Evolutionary conservation across 2,329 filamentous ascomycete species (phyloP), one percentile per base, ranked within the genome.

Genomic region (Fusarium sp.): DNA sequence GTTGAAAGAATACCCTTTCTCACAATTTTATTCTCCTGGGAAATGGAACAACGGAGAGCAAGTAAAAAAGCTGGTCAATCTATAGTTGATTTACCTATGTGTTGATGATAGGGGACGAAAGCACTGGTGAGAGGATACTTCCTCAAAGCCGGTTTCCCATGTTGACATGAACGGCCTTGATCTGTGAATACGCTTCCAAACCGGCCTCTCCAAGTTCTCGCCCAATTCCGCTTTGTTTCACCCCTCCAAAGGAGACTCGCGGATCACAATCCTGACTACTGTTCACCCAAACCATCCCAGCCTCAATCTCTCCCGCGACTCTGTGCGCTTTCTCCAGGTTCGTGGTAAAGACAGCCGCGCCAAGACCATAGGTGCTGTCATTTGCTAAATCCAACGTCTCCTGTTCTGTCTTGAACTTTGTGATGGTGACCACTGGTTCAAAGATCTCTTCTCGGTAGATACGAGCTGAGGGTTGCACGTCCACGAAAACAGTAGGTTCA

Each of bases 401-500:
- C 10, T 63, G 37, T 42, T 64, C 37, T 14, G 52, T 54, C 18
- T 57, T 50, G 60, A 40, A 64, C n/a, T 11, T 35, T 9, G 52
- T 16, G 6, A 66, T 29, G 5, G 20, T 22, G 27, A 35, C 59
- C 22, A 35, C 62, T n/a, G 47, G 60, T 6, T 37, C 38, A 22
- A 67, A 67, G 37, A 58, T 50, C 16, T 64, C 60, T 18, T 64
- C 60, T 34, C 29, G 20, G 29, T 64, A 58, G 20, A 67, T 58
- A 4, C 37, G n/a, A 34, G 31, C 31, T 13, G 31, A 34, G 31
- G 31, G 31, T 13, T 34, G 31, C 31, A 34, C 31, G 5, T 34
- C 31, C 31, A 34, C 31, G 31, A 34, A 34, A 34, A 34, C 11
- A 34, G 35, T 42, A 38, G 45, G 64, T 16, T 24, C 29, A 35